Conservation (phyloP, 106 monocot genomes). For the Platanthera zijinensis region DNA sequence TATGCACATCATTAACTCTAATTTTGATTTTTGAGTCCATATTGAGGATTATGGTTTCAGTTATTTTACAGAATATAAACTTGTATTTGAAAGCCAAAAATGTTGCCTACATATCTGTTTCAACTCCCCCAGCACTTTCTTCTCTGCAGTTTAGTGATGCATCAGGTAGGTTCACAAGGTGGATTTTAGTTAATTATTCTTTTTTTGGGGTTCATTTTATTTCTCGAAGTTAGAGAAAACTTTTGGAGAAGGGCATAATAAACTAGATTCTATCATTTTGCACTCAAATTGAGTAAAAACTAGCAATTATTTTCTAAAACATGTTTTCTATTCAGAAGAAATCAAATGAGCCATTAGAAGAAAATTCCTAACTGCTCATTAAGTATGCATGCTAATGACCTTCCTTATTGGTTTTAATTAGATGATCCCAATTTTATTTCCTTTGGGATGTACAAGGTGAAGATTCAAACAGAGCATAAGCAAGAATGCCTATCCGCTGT, state of each 20-base stretch:
- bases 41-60: constrained; percentile 5
- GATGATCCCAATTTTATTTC: constrained; percentile 19
- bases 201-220: background rate
- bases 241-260: too few species aligned
- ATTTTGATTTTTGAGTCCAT: background rate
- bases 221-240: too few species aligned
- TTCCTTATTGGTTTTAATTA: constrained; percentile 2
- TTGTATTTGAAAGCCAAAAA: constrained; percentile 33
- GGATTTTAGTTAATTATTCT: background rate
- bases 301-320: too few species aligned
- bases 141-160: constrained; percentile 1
- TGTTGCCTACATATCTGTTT: constrained; percentile 39
- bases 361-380: background rate
- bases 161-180: constrained; percentile 22
- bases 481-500: constrained; percentile 51
- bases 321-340: too few species aligned
- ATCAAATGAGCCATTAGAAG: background rate
- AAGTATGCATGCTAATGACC: background rate
- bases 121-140: constrained; percentile 53
- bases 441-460: constrained; percentile 41
- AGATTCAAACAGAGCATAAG: constrained; percentile 50
- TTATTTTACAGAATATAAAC: constrained; percentile 33
- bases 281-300: too few species aligned
- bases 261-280: too few species aligned
- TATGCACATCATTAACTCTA: background rate